A percentile compares a stretch with the other conserved stretches of the same genome.
Evolutionary conservation across 176 grass and related monocot genomes (phyloP).

Genomic region (Oropetium thomaeum): DNA sequence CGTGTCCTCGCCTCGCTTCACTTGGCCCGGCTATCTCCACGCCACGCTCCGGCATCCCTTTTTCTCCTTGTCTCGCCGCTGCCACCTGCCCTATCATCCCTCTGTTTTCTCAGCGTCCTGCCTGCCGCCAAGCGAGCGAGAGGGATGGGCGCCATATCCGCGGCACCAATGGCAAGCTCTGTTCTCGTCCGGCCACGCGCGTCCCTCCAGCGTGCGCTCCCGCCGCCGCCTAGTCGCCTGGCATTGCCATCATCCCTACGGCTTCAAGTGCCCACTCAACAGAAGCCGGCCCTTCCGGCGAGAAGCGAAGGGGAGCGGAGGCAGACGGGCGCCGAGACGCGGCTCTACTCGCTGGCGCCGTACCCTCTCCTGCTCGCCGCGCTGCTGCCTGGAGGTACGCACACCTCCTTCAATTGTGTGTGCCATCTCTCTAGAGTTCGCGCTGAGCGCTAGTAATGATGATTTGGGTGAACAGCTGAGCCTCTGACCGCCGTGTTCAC

Average conservation of each 20-base stretch:
- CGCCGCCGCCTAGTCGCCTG: constrained; percentile 2
- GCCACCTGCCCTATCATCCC: background rate
- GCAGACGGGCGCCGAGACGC: constrained; percentile 20
- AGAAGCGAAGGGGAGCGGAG: constrained; percentile 9
- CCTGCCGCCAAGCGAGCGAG: background rate
- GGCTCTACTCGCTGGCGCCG: constrained; percentile 63
- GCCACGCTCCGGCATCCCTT: constrained; percentile 43
- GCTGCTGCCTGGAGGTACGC: constrained; percentile 59
- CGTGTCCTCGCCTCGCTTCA: constrained; percentile 40
- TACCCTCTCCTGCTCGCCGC: constrained; percentile 68
- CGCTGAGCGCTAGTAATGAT: background rate
- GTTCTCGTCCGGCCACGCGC: constrained; percentile 33
- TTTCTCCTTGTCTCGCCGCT: background rate
- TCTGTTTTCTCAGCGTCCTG: background rate
- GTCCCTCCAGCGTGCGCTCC: background rate
- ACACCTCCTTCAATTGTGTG: background rate
- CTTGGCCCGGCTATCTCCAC: constrained; percentile 74
- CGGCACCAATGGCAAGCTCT: constrained; percentile 47
- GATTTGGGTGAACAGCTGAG: constrained; percentile 25
- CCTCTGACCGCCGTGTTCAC: constrained; percentile 53
- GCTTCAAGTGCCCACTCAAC: background rate
- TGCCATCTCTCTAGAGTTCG: background rate
- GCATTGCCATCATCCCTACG: background rate
- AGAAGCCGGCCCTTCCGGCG: background rate
- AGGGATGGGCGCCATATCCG: constrained; percentile 32